These are phyloP conservation scores for Penicillium sclerotigenum DNA, from an alignment of 2,329 filamentous ascomycete genomes.

Conservation along the genomic window DNA sequence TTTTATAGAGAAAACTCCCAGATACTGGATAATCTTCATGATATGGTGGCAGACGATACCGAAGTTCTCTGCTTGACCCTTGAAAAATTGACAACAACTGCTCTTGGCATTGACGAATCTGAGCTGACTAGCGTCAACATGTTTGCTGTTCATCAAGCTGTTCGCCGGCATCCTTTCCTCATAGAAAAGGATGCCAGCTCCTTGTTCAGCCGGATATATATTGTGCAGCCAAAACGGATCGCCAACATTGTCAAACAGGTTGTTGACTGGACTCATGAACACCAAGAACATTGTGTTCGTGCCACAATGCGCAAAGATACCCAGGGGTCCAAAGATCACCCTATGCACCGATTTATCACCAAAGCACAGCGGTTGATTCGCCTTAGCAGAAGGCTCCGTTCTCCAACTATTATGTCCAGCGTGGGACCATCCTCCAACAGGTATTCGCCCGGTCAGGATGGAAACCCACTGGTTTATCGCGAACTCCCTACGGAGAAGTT, in stretches of 20 bases:
- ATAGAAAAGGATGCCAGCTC: conserved; percentile 35
- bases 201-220: conserved; percentile 41
- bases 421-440: conserved; percentile 42
- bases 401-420: conserved; percentile 42
- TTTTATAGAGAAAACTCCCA: conserved; percentile 36
- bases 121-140: conserved; percentile 32
- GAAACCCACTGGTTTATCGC: conserved; percentile 28
- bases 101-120: conserved; percentile 30
- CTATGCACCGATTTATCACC: conserved; percentile 43
- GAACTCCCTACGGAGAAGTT: conserved; percentile 44
- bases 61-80: conserved; percentile 35
- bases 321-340: conserved; percentile 31
- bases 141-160: conserved; percentile 37
- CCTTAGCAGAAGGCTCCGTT: conserved; percentile 41
- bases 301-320: conserved; percentile 27
- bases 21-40: conserved; percentile 39
- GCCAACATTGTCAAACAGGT: conserved; percentile 50
- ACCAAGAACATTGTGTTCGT: conserved; percentile 37
- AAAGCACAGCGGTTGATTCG: conserved; percentile 44
- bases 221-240: conserved; percentile 52
- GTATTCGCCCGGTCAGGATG: conserved; percentile 27
- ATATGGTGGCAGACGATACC: conserved; percentile 38
- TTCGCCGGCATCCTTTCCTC: conserved; percentile 33
- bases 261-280: conserved; percentile 55
- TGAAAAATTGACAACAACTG: conserved; percentile 37